phyloP scores from a whole-genome alignment of 257 asterid species.

The Solanum pinnatisectum region DNA sequence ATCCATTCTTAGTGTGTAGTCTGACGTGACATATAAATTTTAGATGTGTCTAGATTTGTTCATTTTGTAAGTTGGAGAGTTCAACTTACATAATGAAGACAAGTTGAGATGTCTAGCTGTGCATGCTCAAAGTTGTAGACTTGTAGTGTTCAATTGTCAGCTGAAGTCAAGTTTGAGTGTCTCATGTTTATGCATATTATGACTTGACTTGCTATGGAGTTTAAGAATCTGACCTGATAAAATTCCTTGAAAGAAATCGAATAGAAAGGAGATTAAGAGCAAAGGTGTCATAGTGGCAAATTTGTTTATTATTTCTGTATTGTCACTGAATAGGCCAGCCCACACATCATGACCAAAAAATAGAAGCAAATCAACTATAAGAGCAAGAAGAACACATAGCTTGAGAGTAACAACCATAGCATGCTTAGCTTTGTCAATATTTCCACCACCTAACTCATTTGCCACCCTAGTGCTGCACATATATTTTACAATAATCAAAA shows the following conservation, averaged over 20 bases:
- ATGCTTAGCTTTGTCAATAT: conserved; percentile 46
- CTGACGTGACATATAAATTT: background rate
- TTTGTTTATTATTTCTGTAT: conserved; percentile 29
- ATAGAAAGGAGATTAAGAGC: conserved; percentile 34
- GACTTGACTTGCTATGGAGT: background rate
- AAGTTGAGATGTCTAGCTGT: background rate
- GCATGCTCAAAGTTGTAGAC: background rate
- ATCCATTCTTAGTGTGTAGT: background rate
- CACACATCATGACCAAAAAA: conserved; percentile 47
- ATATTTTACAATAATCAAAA: background rate
- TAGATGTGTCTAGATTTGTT: background rate
- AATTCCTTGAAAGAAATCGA: conserved; percentile 61
- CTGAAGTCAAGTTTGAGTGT: background rate
- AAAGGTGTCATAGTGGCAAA: conserved; percentile 64
- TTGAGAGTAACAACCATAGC: conserved; percentile 61
- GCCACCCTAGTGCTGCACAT: conserved; percentile 77
- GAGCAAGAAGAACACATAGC: conserved; percentile 32
- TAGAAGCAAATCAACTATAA: conserved; percentile 28
- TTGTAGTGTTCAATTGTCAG: background rate
- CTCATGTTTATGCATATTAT: too few relatives aligned
- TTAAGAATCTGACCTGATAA: conserved; percentile 39
- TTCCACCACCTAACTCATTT: conserved; percentile 73
- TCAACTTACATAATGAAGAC: background rate
- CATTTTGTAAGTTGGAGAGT: background rate
- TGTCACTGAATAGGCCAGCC: conserved; percentile 61